Conservation (phyloP, 306 rosid genomes). For the Quercus dentata region DNA sequence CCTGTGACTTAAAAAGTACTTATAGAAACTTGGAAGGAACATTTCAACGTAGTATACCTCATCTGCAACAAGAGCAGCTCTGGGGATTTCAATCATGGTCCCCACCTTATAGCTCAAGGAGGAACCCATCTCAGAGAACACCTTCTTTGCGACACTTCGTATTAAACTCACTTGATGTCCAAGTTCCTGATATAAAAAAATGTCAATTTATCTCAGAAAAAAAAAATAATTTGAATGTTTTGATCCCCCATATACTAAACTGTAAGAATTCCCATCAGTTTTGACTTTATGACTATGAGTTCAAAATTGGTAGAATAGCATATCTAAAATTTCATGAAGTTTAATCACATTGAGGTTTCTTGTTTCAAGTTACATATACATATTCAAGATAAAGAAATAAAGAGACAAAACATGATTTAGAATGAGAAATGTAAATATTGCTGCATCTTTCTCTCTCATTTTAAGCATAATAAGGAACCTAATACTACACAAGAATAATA, state of each 20-base stretch:
- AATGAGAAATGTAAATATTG: neutral
- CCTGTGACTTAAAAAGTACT: neutral
- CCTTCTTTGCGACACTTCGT: conserved; percentile 64
- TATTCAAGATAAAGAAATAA: neutral
- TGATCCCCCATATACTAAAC: neutral
- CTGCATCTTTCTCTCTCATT: neutral
- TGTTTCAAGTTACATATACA: conserved; percentile 5
- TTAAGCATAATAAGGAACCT: conserved; percentile 1
- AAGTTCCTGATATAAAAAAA: conserved; percentile 54
- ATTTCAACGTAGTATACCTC: conserved; percentile 48
- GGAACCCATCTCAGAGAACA: conserved; percentile 80
- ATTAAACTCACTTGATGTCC: conserved; percentile 71
- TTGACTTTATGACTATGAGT: neutral
- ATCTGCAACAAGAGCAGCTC: conserved; percentile 94
- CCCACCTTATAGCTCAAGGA: conserved; percentile 80
- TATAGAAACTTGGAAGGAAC: neutral
- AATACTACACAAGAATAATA: conserved; percentile 4
- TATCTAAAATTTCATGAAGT: neutral
- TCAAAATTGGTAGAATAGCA: neutral
- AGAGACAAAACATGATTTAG: neutral
- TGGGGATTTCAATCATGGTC: conserved; percentile 97
- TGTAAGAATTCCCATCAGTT: neutral
- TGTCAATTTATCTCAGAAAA: neutral
- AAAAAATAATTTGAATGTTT: neutral
- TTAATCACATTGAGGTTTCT: neutral